Evolutionary conservation across 306 rosid species (phyloP).

Genomic region (Dicorynia guianensis): DNA sequence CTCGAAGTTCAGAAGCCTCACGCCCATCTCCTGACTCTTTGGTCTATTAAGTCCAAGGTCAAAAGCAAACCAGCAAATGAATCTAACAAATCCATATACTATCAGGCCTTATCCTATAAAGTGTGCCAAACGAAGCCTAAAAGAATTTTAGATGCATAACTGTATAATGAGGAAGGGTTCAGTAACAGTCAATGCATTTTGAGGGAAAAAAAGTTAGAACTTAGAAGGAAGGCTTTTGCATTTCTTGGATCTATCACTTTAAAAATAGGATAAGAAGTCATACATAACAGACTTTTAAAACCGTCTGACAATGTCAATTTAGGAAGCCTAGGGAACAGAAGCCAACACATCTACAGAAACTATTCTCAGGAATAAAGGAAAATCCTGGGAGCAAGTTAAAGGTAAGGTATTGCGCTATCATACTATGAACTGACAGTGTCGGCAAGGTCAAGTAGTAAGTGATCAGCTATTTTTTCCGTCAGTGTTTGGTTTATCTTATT

Average conservation of each 20-base stretch:
- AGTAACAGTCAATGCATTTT: not conserved
- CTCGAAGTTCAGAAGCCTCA: slow-evolving; percentile 78
- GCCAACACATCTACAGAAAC: not conserved
- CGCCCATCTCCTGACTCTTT: slow-evolving; percentile 71
- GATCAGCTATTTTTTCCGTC: not conserved
- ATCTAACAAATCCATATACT: not conserved
- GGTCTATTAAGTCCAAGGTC: slow-evolving; percentile 57
- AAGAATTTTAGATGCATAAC: slow-evolving; percentile 1
- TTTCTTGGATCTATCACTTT: not conserved
- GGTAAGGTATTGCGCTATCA: not conserved
- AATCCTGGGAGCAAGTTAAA: not conserved
- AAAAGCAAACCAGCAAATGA: slow-evolving; percentile 67
- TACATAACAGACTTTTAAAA: not conserved
- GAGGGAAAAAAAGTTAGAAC: too few species aligned
- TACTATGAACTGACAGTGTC: not conserved
- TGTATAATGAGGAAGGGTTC: not conserved
- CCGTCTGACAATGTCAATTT: not conserved
- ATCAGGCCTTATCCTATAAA: too few species aligned
- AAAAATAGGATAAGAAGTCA: not conserved
- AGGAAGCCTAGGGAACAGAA: not conserved
- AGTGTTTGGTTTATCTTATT: not conserved
- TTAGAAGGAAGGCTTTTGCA: not conserved
- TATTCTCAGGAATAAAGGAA: not conserved
- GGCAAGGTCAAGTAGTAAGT: not conserved
- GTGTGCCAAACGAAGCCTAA: not conserved